Base-by-base conservation (phyloP, 1,139 yeast species). In the Scheffersomyces quercinus region DNA sequence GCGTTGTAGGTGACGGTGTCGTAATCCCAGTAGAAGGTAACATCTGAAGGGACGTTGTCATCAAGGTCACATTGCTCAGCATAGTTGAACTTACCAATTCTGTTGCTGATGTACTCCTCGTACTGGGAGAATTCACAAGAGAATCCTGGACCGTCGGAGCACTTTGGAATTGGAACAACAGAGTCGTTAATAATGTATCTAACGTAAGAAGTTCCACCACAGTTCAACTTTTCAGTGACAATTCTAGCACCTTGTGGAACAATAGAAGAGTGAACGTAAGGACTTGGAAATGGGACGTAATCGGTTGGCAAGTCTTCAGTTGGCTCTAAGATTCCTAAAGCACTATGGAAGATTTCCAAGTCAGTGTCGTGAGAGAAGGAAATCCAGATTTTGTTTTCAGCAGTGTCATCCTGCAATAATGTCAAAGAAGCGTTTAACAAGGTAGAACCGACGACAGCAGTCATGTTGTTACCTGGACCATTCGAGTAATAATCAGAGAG, bases 301-400 rank as follows among this genome's bases (percentile, higher is more conserved):
- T 63, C 60, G 10, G 60, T 49, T 30, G 68, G 61, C 46, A 70
- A 52, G 37, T 61, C 62, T 15, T 60, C 56, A 7, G 56, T 57
- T 4, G 72, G 71, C 42, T 64, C 66, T 28, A 76, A 69, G 38
- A 81, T 56, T 4, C 84, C 85, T 40, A 81, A 63, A 4, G 83
- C 77, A 26, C 81, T 62, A 41, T 77, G 66, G 51, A 71, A 74
- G 32, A 76, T 68, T 37, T 77, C 68, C 35, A 83, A 59, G 55
- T 82, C 83, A 36, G 80, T 68, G 56, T 83, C 88, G 57, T 83
- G 89, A 14, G 82, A 68, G 59, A 83, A 83, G 9, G 78, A 68
- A 48, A 78, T 60, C 67, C 68, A 51, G 53, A 75, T 57, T 60
- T 75, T 64, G 59, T 61, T 52, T 53, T 64, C 56, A 34, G 51